Evolutionary conservation across 73 alveolate genomes (phyloP).

Genomic region (Uronychia binucleata): DNA sequence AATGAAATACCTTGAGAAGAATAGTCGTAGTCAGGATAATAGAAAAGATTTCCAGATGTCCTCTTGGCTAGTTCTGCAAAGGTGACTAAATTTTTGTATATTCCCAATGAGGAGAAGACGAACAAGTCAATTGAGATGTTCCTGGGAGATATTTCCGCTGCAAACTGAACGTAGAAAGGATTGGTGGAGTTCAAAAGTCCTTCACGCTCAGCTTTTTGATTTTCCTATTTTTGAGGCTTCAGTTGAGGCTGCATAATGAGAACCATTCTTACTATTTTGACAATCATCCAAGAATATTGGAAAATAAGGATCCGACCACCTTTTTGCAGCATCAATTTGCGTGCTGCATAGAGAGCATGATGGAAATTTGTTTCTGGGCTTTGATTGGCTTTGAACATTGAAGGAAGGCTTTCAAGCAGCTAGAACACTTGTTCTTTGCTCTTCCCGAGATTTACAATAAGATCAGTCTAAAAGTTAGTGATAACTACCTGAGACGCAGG

Average conservation of each 20-base stretch:
- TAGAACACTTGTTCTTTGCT: constrained; percentile 75
- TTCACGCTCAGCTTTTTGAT: constrained; percentile 49
- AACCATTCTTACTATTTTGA: constrained; percentile 1
- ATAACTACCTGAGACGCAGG: constrained; percentile 37
- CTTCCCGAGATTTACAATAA: constrained; percentile 80
- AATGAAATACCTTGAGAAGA: constrained; percentile 39
- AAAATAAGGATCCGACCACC: constrained; percentile 79
- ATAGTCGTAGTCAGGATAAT: constrained; percentile 79
- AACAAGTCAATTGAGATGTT: constrained; percentile 87
- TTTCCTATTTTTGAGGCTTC: constrained; percentile 31
- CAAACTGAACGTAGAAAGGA: constrained; percentile 54
- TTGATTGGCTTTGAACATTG: constrained; percentile 55
- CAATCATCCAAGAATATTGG: constrained; percentile 44
- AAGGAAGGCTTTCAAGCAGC: constrained; percentile 60
- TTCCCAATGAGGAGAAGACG: constrained; percentile 58
- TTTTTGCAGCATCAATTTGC: constrained; percentile 37
- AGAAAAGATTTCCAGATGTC: constrained; percentile 87
- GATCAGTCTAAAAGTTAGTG: constrained; percentile 29
- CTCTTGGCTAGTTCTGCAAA: constrained; percentile 83
- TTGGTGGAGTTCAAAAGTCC: constrained; percentile 43
- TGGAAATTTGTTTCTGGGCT: constrained; percentile 54
- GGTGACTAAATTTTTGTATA: constrained; percentile 77
- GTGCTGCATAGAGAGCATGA: constrained; percentile 60
- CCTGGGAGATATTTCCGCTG: constrained; percentile 79
- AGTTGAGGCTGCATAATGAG: constrained; percentile 26